Evolutionary conservation across 768 basidiomycete genomes (phyloP).

Genomic region (Candolleomyces eurysporus): DNA sequence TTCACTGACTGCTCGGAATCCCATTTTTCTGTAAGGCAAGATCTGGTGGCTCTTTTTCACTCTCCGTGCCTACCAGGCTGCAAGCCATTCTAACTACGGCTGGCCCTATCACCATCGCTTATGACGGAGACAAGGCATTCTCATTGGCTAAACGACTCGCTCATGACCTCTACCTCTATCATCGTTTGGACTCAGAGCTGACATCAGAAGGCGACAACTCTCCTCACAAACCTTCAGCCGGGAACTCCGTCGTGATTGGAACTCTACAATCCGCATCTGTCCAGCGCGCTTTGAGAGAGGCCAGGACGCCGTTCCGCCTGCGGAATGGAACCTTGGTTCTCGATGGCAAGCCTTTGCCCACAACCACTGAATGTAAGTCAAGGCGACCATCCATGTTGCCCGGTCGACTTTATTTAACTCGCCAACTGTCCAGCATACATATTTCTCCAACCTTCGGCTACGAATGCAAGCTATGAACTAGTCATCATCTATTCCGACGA

Average conservation of each 20-base stretch:
- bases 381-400: neutral
- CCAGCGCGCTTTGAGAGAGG: slow-evolving; percentile 27
- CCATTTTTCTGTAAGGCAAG: slow-evolving; percentile 1
- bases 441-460: slow-evolving; percentile 60
- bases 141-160: slow-evolving; percentile 65
- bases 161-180: slow-evolving; percentile 65
- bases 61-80: slow-evolving; percentile 52
- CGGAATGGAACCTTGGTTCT: slow-evolving; percentile 24
- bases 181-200: slow-evolving; percentile 68
- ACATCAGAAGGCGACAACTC: slow-evolving; percentile 40
- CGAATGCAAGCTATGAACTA: slow-evolving; percentile 32
- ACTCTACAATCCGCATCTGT: slow-evolving; percentile 33
- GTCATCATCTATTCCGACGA: slow-evolving; percentile 61
- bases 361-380: slow-evolving; percentile 27
- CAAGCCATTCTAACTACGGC: slow-evolving; percentile 59
- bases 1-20: neutral
- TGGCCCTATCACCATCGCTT: slow-evolving; percentile 59
- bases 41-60: neutral
- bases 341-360: slow-evolving; percentile 23
- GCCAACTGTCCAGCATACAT: slow-evolving; percentile 21
- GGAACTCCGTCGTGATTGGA: slow-evolving; percentile 64
- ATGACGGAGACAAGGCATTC: slow-evolving; percentile 28
- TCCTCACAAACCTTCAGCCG: slow-evolving; percentile 19
- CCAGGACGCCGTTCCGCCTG: slow-evolving; percentile 30
- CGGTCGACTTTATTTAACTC: neutral